Percentiles rank a stretch among this genome's conserved stretches.
These are phyloP conservation scores for Plasmodium yoelii DNA, from an alignment of 169 alveolate species.

Conservation along the genomic window DNA sequence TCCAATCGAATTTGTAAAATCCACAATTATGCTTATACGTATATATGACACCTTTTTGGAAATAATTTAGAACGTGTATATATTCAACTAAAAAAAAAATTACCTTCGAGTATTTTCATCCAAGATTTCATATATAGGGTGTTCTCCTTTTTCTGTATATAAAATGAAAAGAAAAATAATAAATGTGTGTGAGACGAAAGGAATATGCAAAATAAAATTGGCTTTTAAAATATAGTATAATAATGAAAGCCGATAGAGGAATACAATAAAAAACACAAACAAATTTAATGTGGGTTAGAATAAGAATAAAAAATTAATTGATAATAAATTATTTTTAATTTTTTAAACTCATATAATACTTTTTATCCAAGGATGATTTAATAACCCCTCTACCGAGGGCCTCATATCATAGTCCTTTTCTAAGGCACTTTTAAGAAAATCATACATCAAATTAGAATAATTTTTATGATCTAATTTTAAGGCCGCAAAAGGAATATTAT, in stretches of 20 bases:
- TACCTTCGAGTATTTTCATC: constrained; percentile 46
- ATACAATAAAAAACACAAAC: not conserved
- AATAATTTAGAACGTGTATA: too few species aligned
- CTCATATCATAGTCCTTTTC: constrained; percentile 52
- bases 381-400: constrained; percentile 8
- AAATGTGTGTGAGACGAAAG: not conserved
- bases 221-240: not conserved
- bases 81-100: not conserved
- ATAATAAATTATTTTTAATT: too few species aligned
- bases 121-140: constrained; percentile 24
- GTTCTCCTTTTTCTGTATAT: constrained; percentile 28
- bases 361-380: constrained; percentile 65
- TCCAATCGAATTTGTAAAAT: too few species aligned
- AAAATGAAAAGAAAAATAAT: constrained; percentile 12
- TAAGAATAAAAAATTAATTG: not conserved
- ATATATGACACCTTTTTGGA: too few species aligned
- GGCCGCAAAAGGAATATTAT: constrained; percentile 26
- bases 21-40: too few species aligned
- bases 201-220: not conserved
- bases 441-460: constrained; percentile 5
- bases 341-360: constrained; percentile 7
- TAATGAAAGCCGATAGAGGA: too few species aligned
- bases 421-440: constrained; percentile 21
- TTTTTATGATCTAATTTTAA: constrained; percentile 22
- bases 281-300: not conserved